Evolutionary conservation across 208 protist species (phyloP).

Genomic region (Endotrypanum monterogeii): DNA sequence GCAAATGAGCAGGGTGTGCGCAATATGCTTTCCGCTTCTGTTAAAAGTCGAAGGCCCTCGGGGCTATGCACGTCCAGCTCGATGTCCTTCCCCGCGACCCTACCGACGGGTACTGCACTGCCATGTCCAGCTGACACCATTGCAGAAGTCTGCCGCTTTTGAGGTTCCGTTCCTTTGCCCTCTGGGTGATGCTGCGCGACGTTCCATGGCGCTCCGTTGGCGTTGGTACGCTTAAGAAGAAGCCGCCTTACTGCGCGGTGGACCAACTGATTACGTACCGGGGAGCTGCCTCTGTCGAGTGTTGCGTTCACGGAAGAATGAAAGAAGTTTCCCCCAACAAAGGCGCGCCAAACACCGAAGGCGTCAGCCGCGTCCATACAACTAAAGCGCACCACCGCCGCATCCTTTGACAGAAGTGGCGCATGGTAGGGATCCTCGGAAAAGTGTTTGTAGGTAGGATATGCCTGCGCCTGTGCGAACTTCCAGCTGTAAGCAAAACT

Average conservation of each 20-base stretch:
- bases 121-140: neutral
- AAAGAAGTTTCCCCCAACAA: conserved; percentile 81
- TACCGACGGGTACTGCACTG: conserved; percentile 13
- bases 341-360: conserved; percentile 80
- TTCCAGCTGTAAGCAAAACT: conserved; percentile 68
- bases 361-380: conserved; percentile 47
- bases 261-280: conserved; percentile 71
- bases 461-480: conserved; percentile 50
- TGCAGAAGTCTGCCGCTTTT: neutral
- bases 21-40: conserved; percentile 41
- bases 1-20: conserved; percentile 72
- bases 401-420: conserved; percentile 67
- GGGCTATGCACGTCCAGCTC: conserved; percentile 30
- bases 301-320: conserved; percentile 63
- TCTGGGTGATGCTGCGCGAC: neutral
- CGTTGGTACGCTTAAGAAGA: conserved; percentile 31
- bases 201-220: neutral
- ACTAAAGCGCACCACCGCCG: conserved; percentile 57
- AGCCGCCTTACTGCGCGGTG: conserved; percentile 48
- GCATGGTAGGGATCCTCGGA: conserved; percentile 79
- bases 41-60: conserved; percentile 29
- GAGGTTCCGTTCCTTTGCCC: neutral
- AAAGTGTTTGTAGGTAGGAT: conserved; percentile 56
- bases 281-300: conserved; percentile 68
- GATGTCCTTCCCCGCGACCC: conserved; percentile 22